Conservation (phyloP, 225 moss, liverwort and hornwort species). For the Bryum argenteum region DNA sequence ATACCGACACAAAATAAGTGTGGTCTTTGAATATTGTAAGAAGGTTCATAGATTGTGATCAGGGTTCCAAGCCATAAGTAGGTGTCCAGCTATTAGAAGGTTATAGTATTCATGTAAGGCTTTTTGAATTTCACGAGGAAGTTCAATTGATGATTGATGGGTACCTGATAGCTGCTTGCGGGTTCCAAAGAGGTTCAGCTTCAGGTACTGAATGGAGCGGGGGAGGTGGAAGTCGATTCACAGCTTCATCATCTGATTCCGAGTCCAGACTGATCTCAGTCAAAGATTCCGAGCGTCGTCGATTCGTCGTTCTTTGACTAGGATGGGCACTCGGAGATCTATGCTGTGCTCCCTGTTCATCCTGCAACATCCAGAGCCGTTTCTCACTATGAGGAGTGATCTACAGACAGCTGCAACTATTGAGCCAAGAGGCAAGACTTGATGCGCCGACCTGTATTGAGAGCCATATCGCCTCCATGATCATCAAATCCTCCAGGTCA, state of each 20-base stretch:
- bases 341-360: constrained; percentile 45
- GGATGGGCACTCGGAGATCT: constrained; percentile 34
- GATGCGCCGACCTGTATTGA: constrained; percentile 55
- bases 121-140: too few species aligned
- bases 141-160: too few species aligned
- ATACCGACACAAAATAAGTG: not conserved
- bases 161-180: constrained; percentile 11
- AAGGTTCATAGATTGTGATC: too few species aligned
- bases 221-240: not conserved
- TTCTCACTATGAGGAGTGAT: not conserved
- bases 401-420: not conserved
- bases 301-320: not conserved
- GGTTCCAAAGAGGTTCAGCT: constrained; percentile 25
- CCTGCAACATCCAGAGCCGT: constrained; percentile 31
- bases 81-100: too few species aligned
- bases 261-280: constrained; percentile 32
- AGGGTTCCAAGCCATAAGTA: not conserved
- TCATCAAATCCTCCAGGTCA: constrained; percentile 67
- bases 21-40: too few species aligned
- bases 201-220: constrained; percentile 30
- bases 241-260: constrained; percentile 25
- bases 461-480: constrained; percentile 78
- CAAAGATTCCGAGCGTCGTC: constrained; percentile 18
- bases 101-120: too few species aligned
- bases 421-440: constrained; percentile 5